phyloP scores from a whole-genome alignment of 306 rosid species.

The Dalbergia oliveri region DNA sequence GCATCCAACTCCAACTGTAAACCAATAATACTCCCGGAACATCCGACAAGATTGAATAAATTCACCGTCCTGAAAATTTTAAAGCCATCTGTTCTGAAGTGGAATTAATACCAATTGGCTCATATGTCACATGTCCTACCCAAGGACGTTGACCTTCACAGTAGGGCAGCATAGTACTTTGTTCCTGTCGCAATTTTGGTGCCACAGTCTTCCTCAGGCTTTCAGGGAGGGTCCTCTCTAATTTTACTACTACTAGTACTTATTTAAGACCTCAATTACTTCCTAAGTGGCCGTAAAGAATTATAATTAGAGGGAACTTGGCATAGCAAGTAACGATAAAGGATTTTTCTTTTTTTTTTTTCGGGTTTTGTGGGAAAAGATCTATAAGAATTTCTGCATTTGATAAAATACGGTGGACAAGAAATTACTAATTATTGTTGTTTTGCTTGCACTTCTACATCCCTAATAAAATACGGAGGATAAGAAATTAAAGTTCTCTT shows the following conservation, averaged over 20 bases:
- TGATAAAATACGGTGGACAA: no score
- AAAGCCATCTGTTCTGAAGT: conserved; percentile 24
- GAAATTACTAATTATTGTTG: no score
- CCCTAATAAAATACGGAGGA: no score
- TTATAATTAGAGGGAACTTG: no score
- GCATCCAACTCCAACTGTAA: neutral
- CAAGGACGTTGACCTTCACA: conserved; percentile 16
- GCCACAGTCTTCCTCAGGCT: no score
- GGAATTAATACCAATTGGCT: conserved; percentile 1
- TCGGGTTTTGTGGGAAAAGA: neutral
- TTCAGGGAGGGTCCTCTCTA: no score
- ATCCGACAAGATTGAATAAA: neutral
- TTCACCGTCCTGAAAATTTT: neutral
- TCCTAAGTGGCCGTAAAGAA: no score
- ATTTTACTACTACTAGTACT: no score
- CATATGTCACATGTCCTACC: conserved; percentile 12
- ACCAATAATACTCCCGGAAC: neutral
- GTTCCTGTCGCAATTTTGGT: neutral
- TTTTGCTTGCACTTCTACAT: no score
- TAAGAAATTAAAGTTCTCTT: no score
- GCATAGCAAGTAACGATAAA: neutral
- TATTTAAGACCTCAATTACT: no score
- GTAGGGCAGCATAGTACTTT: neutral
- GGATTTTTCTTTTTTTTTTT: no score
- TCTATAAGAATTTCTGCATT: neutral